Percentiles rank a stretch among this genome's conserved stretches.
These are phyloP conservation scores for Cucurbitaria berberidis DNA, from an alignment of 2,329 filamentous ascomycete genomes.

Conservation along the genomic window DNA sequence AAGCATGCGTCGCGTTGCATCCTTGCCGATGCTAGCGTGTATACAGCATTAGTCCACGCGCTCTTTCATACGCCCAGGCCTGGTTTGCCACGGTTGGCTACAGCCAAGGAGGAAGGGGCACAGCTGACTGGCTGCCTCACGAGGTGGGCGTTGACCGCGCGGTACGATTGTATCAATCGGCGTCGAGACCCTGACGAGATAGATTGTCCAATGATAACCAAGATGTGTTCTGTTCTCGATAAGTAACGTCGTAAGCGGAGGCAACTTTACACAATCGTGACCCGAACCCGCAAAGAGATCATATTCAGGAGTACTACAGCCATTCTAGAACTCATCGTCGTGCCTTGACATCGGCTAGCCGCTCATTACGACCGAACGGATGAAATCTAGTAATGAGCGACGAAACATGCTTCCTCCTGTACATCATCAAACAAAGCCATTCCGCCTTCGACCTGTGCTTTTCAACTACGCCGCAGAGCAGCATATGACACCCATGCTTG, in stretches of 20 bases:
- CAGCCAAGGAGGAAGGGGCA: conserved; percentile 3
- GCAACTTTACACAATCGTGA: not conserved
- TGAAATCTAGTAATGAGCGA: not conserved
- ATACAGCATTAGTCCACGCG: not conserved
- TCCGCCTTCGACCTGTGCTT: not conserved
- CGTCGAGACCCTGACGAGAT: conserved; percentile 3
- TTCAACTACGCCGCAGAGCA: conserved; percentile 19
- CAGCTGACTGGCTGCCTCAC: conserved; percentile 1
- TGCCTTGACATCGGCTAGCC: not conserved
- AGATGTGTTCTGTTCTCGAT: not conserved
- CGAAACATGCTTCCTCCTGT: not conserved
- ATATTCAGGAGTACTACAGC: not conserved
- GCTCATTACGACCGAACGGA: not conserved
- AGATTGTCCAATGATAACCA: conserved; percentile 2
- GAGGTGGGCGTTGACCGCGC: not conserved
- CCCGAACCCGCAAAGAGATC: not conserved
- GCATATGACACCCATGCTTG: conserved; percentile 19
- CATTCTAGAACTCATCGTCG: not conserved
- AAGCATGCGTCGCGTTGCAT: conserved; percentile 6
- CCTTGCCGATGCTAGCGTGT: conserved; percentile 7
- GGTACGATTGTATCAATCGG: conserved; percentile 1
- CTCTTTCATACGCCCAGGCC: not conserved
- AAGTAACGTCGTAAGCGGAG: not conserved
- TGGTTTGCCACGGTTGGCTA: not conserved
- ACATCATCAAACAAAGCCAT: conserved; percentile 17